Percentiles rank a stretch among this genome's conserved stretches.
Conservation (phyloP, 2,329 filamentous ascomycete species). For the Stemphylium vesicarium region DNA sequence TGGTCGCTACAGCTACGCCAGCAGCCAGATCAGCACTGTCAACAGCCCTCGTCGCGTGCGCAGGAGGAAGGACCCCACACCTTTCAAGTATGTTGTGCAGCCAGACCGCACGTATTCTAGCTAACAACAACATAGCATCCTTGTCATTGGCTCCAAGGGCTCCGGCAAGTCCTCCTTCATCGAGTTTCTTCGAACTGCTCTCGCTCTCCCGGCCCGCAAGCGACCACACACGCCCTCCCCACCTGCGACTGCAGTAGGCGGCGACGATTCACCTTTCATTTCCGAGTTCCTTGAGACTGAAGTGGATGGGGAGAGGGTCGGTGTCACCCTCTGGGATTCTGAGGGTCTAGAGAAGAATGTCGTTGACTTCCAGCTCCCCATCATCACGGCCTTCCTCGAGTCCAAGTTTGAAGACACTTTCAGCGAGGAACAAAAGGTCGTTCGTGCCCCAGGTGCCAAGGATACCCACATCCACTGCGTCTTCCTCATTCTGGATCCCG, state of each 20-base stretch:
- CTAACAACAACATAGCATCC: slow-evolving; percentile 65
- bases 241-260: slow-evolving; percentile 56
- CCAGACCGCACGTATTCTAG: background rate
- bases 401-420: slow-evolving; percentile 99
- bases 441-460: slow-evolving; percentile 87
- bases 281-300: slow-evolving; percentile 93
- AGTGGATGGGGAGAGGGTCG: slow-evolving; percentile 88
- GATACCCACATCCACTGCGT: slow-evolving; percentile 98
- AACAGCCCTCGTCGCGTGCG: slow-evolving; percentile 90
- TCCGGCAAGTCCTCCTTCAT: slow-evolving; percentile 97
- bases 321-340: slow-evolving; percentile 95
- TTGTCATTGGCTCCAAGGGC: slow-evolving; percentile 85
- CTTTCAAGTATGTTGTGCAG: slow-evolving; percentile 83
- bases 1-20: slow-evolving; percentile 94
- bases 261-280: slow-evolving; percentile 66
- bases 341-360: slow-evolving; percentile 93
- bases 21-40: slow-evolving; percentile 86
- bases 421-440: slow-evolving; percentile 94
- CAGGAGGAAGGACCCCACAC: slow-evolving; percentile 94
- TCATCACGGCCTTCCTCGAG: slow-evolving; percentile 91
- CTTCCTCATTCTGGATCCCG: slow-evolving; percentile 88
- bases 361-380: slow-evolving; percentile 90
- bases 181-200: slow-evolving; percentile 87
- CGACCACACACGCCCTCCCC: slow-evolving; percentile 55
- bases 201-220: slow-evolving; percentile 84